A percentile compares a stretch with the other conserved stretches of the same genome.
phyloP scores from a whole-genome alignment of 2,329 filamentous ascomycete genomes.

The Monilinia fructicola region DNA sequence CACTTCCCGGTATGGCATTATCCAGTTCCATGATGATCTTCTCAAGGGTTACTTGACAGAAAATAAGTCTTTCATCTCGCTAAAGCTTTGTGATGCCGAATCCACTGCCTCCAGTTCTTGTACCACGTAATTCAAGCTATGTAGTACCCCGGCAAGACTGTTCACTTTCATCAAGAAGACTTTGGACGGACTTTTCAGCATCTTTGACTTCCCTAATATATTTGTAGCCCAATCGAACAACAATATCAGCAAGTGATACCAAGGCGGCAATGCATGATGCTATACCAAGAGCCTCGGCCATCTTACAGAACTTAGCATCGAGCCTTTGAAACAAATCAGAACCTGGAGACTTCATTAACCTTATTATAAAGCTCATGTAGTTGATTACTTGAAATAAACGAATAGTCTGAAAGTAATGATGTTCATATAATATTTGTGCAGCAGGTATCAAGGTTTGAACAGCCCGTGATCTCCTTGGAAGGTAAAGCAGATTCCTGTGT shows the following conservation, averaged over 20 bases:
- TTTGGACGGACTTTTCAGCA: slow-evolving; percentile 16
- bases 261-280: slow-evolving; percentile 24
- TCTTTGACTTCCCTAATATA: slow-evolving; percentile 24
- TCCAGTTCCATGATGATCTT: slow-evolving; percentile 23
- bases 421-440: neutral
- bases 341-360: neutral
- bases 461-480: neutral
- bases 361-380: neutral
- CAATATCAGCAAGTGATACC: slow-evolving; percentile 21
- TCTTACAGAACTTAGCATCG: neutral
- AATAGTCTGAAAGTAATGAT: neutral
- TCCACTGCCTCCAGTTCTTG: slow-evolving; percentile 7
- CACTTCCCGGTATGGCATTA: neutral
- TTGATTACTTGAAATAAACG: neutral
- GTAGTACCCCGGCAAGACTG: slow-evolving; percentile 22
- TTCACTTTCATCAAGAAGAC: slow-evolving; percentile 23
- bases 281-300: slow-evolving; percentile 3
- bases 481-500: neutral
- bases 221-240: slow-evolving; percentile 21
- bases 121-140: slow-evolving; percentile 14
- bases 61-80: slow-evolving; percentile 24
- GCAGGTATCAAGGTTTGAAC: neutral
- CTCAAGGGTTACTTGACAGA: slow-evolving; percentile 26
- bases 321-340: neutral
- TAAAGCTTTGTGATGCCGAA: neutral